phyloP scores from a whole-genome alignment of 352 stramenopile species.

The Pythium pyrilobum region DNA sequence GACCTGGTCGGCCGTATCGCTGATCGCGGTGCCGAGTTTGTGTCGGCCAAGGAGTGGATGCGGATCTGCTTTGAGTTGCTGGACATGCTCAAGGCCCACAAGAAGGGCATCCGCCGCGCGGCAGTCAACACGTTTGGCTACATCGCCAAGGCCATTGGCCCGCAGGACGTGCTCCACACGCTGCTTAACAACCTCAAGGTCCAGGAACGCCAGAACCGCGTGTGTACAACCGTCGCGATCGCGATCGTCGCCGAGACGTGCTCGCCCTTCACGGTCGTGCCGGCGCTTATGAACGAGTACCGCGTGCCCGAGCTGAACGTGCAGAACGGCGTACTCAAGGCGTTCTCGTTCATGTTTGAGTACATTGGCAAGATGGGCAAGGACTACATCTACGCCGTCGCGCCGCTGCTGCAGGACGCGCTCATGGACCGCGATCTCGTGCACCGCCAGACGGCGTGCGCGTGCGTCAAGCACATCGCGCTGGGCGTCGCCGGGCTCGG shows the following conservation, averaged over 20 bases:
- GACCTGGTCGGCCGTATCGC: constrained; percentile 98
- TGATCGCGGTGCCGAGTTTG: constrained; percentile 96
- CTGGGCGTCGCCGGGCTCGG: constrained; percentile 95
- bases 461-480: constrained; percentile 97
- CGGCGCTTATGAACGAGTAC: constrained; percentile 99
- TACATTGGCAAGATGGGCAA: constrained; percentile 99
- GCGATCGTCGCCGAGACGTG: constrained; percentile 99
- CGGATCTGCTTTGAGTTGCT: constrained; percentile 99
- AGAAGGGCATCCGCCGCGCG: constrained; percentile 97
- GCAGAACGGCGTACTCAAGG: constrained; percentile 99
- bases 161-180: constrained; percentile 98
- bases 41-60: constrained; percentile 99
- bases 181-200: constrained; percentile 99
- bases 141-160: constrained; percentile 98
- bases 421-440: constrained; percentile 99
- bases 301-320: constrained; percentile 99
- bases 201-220: constrained; percentile 98
- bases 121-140: constrained; percentile 99
- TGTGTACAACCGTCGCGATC: constrained; percentile 99
- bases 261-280: constrained; percentile 98
- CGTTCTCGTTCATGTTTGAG: constrained; percentile 99
- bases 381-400: constrained; percentile 99
- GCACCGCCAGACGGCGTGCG: constrained; percentile 97
- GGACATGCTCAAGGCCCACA: constrained; percentile 99
- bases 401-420: constrained; percentile 97